These are phyloP conservation scores for Moesziomyces sp. DNA, from an alignment of 1,284 basidiomycete species.

Conservation along the genomic window DNA sequence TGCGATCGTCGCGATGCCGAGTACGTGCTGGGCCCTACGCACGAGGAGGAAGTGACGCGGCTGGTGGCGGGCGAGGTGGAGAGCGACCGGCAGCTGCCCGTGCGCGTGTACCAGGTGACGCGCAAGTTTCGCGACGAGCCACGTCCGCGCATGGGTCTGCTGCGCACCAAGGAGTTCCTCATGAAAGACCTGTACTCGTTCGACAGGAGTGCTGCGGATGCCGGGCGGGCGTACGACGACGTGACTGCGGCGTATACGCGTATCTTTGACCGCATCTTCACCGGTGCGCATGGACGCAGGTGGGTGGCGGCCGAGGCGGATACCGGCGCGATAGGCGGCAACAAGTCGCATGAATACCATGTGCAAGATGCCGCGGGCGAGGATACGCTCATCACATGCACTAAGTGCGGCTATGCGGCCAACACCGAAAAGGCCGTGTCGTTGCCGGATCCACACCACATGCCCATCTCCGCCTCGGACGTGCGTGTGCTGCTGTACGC, in stretches of 20 bases:
- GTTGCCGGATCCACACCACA: constrained; percentile 16
- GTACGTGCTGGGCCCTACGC: constrained; percentile 67
- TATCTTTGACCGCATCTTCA: constrained; percentile 61
- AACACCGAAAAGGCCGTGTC: constrained; percentile 66
- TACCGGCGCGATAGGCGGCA: constrained; percentile 68
- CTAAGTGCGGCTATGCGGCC: constrained; percentile 62
- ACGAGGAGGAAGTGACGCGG: constrained; percentile 68
- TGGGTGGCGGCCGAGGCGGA: constrained; percentile 67
- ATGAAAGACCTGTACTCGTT: constrained; percentile 70
- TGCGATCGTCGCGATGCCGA: constrained; percentile 62
- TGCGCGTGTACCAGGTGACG: constrained; percentile 67
- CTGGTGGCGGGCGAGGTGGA: constrained; percentile 63
- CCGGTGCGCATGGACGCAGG: not conserved
- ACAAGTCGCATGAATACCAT: constrained; percentile 68
- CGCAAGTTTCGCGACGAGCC: constrained; percentile 68
- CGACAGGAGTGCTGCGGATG: constrained; percentile 47
- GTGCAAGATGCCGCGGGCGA: constrained; percentile 65
- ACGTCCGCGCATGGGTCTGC: constrained; percentile 66
- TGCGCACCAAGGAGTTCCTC: constrained; percentile 67
- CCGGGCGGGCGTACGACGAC: constrained; percentile 54
- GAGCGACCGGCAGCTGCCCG: constrained; percentile 59
- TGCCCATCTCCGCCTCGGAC: constrained; percentile 33
- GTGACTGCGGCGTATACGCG: constrained; percentile 62
- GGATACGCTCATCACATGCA: constrained; percentile 66
- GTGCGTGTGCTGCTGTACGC: constrained; percentile 47